Evolutionary conservation across 495 filamentous ascomycete species (phyloP).

Genomic region (Cercophora scortea): DNA sequence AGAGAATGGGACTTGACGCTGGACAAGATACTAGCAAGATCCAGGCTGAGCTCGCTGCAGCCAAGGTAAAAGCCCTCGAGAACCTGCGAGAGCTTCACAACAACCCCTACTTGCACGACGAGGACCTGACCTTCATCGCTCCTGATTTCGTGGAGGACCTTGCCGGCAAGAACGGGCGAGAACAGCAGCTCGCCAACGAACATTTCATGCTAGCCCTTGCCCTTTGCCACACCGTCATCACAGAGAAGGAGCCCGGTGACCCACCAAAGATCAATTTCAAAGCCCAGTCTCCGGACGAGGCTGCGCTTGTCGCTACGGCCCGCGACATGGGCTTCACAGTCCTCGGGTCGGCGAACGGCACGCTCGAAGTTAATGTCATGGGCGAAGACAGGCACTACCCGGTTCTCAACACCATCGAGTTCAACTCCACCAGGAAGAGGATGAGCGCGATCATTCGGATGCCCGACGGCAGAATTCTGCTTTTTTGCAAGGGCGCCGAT

Average conservation of each 20-base stretch:
- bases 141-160: slow-evolving; percentile 82
- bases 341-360: slow-evolving; percentile 67
- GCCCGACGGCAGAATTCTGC: slow-evolving; percentile 84
- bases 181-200: slow-evolving; percentile 68
- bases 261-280: slow-evolving; percentile 90
- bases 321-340: slow-evolving; percentile 96
- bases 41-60: slow-evolving; percentile 69
- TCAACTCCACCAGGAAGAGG: slow-evolving; percentile 92
- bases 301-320: slow-evolving; percentile 87
- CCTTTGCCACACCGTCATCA: slow-evolving; percentile 92
- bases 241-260: slow-evolving; percentile 80
- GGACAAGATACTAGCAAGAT: slow-evolving; percentile 69
- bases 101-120: slow-evolving; percentile 87
- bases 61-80: slow-evolving; percentile 62
- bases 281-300: slow-evolving; percentile 96
- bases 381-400: slow-evolving; percentile 77
- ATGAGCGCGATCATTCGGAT: slow-evolving; percentile 98
- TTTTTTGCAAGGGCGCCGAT: slow-evolving; percentile 98
- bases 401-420: slow-evolving; percentile 92
- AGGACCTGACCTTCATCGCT: slow-evolving; percentile 85
- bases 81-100: slow-evolving; percentile 68
- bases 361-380: slow-evolving; percentile 77
- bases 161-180: slow-evolving; percentile 62
- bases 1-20: slow-evolving; percentile 76
- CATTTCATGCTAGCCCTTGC: slow-evolving; percentile 94